Evolutionary conservation across 352 stramenopile species (phyloP).

Genomic region (Pythium aristosporum): DNA sequence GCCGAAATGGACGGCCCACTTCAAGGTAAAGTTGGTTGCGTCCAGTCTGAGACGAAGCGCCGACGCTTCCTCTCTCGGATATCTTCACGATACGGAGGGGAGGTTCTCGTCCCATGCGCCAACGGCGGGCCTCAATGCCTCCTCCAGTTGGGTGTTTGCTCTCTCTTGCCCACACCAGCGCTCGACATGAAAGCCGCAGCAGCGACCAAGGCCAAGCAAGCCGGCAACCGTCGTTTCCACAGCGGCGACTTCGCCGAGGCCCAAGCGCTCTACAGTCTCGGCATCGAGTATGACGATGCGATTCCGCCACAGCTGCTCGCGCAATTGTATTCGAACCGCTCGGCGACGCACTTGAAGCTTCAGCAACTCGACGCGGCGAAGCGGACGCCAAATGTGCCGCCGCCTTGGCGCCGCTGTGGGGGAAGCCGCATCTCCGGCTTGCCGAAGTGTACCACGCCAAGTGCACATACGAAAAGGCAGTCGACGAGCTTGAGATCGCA

Average conservation of each 20-base stretch:
- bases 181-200: background rate
- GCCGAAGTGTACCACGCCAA: slow-evolving; percentile 5
- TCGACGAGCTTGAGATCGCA: slow-evolving; percentile 9
- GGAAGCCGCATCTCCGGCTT: slow-evolving; percentile 9
- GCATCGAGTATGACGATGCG: background rate
- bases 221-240: slow-evolving; percentile 4
- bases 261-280: background rate
- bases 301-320: background rate
- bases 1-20: background rate
- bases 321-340: slow-evolving; percentile 9
- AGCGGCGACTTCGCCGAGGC: background rate
- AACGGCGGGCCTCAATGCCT: background rate
- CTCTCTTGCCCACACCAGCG: too few species aligned
- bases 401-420: slow-evolving; percentile 4
- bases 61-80: background rate
- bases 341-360: slow-evolving; percentile 11
- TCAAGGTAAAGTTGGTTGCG: background rate
- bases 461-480: background rate
- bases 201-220: slow-evolving; percentile 4
- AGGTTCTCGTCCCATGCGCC: background rate
- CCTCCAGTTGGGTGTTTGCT: background rate
- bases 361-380: background rate
- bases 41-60: background rate
- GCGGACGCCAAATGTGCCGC: background rate
- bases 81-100: background rate